Evolutionary conservation across 148 eudicot species (phyloP).

Genomic region (Polygonum maritimum): DNA sequence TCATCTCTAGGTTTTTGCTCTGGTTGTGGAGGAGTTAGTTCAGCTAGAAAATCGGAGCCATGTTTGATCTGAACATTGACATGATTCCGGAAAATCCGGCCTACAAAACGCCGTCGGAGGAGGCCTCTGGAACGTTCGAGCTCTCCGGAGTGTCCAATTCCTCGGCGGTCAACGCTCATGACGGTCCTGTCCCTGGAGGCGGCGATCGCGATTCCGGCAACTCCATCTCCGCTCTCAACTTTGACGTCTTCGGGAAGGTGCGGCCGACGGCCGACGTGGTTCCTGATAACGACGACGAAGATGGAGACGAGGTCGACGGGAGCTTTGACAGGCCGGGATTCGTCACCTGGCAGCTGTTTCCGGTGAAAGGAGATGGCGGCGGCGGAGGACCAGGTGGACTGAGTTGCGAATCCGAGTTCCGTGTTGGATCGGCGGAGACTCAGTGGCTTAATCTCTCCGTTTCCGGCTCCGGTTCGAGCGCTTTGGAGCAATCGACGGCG

Average conservation of each 20-base stretch:
- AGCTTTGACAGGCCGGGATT: neutral
- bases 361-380: neutral
- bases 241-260: slow-evolving; percentile 20
- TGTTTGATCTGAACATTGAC: slow-evolving; percentile 15
- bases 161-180: neutral
- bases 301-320: neutral
- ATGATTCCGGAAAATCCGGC: neutral
- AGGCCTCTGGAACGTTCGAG: slow-evolving; percentile 6
- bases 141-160: slow-evolving; percentile 8
- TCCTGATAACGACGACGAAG: neutral
- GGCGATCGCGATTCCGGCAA: slow-evolving; percentile 2
- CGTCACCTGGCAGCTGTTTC: slow-evolving; percentile 12
- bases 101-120: neutral
- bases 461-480: slow-evolving; percentile 19
- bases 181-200: neutral
- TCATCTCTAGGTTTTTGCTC: neutral
- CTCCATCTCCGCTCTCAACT: slow-evolving; percentile 13
- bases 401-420: neutral
- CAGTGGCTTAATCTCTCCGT: slow-evolving; percentile 14
- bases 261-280: slow-evolving; percentile 17
- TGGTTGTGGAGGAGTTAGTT: neutral
- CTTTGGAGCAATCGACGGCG: slow-evolving; percentile 16
- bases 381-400: neutral
- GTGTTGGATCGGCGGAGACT: slow-evolving; percentile 14
- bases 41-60: neutral